Evolutionary conservation across 2,329 filamentous ascomycete genomes (phyloP).

Genomic region (Fusarium heterosporum): DNA sequence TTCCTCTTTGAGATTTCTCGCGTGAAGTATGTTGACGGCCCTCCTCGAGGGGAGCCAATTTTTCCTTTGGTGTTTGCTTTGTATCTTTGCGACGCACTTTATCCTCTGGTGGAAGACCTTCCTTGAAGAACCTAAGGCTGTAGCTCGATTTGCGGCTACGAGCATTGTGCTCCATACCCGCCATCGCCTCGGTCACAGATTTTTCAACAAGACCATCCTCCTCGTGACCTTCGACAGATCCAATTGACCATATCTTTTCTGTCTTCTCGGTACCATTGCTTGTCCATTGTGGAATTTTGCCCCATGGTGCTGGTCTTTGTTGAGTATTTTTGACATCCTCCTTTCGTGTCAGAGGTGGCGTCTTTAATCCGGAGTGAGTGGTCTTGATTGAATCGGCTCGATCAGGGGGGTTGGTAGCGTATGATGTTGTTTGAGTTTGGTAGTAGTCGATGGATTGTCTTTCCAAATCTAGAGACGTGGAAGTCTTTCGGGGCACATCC

Average conservation of each 20-base stretch:
- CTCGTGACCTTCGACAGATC: conserved; percentile 61
- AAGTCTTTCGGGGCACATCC: conserved; percentile 47
- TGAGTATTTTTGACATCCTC: conserved; percentile 33
- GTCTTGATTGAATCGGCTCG: conserved; percentile 40
- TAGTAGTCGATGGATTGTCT: conserved; percentile 42
- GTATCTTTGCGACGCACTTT: conserved; percentile 65
- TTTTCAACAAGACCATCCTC: conserved; percentile 71
- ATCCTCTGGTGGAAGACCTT: conserved; percentile 70
- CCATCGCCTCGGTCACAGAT: conserved; percentile 71
- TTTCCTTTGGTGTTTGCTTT: conserved; percentile 55
- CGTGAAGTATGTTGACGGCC: conserved; percentile 12
- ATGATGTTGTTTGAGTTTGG: conserved; percentile 42
- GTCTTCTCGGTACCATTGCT: conserved; percentile 65
- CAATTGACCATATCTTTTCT: conserved; percentile 75
- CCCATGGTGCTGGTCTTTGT: conserved; percentile 33
- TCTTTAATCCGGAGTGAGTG: conserved; percentile 29
- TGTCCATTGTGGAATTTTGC: conserved; percentile 58
- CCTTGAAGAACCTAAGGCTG: conserved; percentile 74
- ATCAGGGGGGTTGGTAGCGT: conserved; percentile 48
- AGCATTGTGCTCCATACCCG: conserved; percentile 70
- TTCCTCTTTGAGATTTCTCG: background rate
- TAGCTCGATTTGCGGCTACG: conserved; percentile 76
- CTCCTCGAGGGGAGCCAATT: conserved; percentile 54
- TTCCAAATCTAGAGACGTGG: conserved; percentile 53
- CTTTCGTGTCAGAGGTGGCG: conserved; percentile 20